Conservation (phyloP, 139 green algal species). For the Raphidocelis subcapitata region DNA sequence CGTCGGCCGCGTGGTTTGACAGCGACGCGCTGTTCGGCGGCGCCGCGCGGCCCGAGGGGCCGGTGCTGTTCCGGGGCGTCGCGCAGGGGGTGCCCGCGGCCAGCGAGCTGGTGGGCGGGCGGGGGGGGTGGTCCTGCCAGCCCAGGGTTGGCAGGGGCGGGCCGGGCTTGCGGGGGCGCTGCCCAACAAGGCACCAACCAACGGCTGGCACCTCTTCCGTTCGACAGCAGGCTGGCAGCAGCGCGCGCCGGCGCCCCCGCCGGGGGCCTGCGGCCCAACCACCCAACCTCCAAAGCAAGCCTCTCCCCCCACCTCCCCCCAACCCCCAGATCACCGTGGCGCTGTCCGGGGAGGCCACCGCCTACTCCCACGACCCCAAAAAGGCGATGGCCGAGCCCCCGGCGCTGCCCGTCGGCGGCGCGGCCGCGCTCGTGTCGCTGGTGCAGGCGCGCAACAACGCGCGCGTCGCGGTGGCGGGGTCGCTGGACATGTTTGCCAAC, state of each 20-base stretch:
- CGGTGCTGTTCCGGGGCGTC: conserved; percentile 68
- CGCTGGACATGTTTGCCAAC: conserved; percentile 80
- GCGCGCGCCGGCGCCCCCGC: conserved; percentile 1
- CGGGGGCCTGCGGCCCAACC: conserved; percentile 8
- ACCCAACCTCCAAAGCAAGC: conserved; percentile 12
- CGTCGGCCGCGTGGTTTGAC: conserved; percentile 12
- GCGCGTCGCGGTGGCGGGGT: conserved; percentile 78
- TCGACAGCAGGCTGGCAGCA: too few relatives aligned
- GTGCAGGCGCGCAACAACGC: conserved; percentile 88
- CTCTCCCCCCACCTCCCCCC: neutral
- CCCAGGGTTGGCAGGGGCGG: neutral
- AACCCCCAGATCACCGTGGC: conserved; percentile 44
- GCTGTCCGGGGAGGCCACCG: conserved; percentile 35
- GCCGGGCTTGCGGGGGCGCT: too few relatives aligned
- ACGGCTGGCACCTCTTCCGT: too few relatives aligned
- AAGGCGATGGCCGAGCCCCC: conserved; percentile 37
- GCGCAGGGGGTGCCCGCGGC: conserved; percentile 54
- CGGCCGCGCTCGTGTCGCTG: conserved; percentile 51
- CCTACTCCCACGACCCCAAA: conserved; percentile 50
- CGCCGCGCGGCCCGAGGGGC: conserved; percentile 26
- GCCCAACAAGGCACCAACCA: too few relatives aligned
- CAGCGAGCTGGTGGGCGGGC: conserved; percentile 56
- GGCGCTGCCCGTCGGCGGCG: conserved; percentile 39
- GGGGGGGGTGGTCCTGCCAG: neutral
- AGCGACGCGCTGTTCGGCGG: conserved; percentile 23